phyloP scores from a whole-genome alignment of 208 protist species.

The Porcisia hertigi region DNA sequence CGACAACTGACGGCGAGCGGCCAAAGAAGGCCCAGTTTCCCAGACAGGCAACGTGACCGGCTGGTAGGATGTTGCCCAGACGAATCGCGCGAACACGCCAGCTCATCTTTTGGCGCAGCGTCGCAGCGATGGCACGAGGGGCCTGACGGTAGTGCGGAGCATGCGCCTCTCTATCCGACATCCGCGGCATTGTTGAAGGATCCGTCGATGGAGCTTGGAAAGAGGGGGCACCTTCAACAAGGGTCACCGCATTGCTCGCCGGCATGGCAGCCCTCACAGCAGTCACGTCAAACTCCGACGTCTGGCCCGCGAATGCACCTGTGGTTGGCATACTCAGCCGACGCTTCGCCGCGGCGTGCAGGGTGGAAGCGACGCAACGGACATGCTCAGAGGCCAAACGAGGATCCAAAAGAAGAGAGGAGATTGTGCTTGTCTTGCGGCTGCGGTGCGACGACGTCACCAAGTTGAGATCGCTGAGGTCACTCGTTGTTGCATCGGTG shows the following conservation, averaged over 20 bases:
- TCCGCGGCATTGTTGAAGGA: background rate
- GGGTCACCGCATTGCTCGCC: background rate
- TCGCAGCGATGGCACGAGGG: slow-evolving; percentile 45
- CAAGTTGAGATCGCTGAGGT: background rate
- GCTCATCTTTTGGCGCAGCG: slow-evolving; percentile 45
- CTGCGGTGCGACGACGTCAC: slow-evolving; percentile 12
- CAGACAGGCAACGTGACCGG: slow-evolving; percentile 56
- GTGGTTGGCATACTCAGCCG: slow-evolving; percentile 11
- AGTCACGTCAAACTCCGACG: background rate
- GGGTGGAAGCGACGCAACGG: slow-evolving; percentile 8
- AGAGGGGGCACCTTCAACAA: background rate
- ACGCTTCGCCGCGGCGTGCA: slow-evolving; percentile 1
- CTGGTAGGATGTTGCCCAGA: slow-evolving; percentile 39
- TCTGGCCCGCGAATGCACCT: too few relatives aligned
- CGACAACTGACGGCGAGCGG: slow-evolving; percentile 41
- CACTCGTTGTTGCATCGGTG: background rate
- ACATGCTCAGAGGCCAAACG: slow-evolving; percentile 23
- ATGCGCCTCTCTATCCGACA: background rate
- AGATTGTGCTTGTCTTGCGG: slow-evolving; percentile 1
- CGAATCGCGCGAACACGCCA: slow-evolving; percentile 65
- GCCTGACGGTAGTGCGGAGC: slow-evolving; percentile 27
- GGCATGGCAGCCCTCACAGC: background rate
- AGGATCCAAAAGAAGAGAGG: slow-evolving; percentile 18
- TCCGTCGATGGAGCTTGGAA: background rate
- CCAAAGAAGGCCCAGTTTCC: slow-evolving; percentile 44